Evolutionary conservation across 1,284 basidiomycete genomes (phyloP).

Genomic region (Ganoderma lingzhi): DNA sequence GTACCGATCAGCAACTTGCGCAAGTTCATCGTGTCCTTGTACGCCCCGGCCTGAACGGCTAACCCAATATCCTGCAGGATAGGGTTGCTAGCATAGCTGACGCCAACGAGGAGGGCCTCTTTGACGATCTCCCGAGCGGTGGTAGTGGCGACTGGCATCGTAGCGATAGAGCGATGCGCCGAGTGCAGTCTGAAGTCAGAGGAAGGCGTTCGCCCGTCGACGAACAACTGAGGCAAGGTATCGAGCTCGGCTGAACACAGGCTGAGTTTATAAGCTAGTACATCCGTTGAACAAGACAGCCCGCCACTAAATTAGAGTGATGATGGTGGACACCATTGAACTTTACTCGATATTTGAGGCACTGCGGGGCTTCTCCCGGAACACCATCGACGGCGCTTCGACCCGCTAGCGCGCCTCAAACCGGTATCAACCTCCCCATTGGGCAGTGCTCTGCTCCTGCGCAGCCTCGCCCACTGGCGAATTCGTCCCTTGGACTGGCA

Average conservation of each 20-base stretch:
- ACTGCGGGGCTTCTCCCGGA: neutral
- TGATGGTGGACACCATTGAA: neutral
- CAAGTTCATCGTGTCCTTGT: slow-evolving; percentile 22
- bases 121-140: slow-evolving; percentile 1
- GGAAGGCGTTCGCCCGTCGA: neutral
- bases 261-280: neutral
- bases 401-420: neutral
- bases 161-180: neutral
- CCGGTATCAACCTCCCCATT: neutral
- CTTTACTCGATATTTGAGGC: neutral
- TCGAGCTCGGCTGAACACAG: neutral
- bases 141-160: slow-evolving; percentile 2
- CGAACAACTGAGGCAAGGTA: neutral
- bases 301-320: neutral
- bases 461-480: neutral
- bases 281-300: neutral
- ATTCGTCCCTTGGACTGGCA: neutral
- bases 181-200: slow-evolving; percentile 4
- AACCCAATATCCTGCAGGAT: slow-evolving; percentile 3
- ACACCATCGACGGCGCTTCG: neutral
- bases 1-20: slow-evolving; percentile 22
- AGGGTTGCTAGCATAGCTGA: slow-evolving; percentile 10
- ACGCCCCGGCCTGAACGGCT: slow-evolving; percentile 19
- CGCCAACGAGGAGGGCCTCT: slow-evolving; percentile 22
- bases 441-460: neutral